A percentile compares a stretch with the other conserved stretches of the same genome.
Conservation (phyloP, 805 yeast genomes). For the Cyberlindnera japonica region DNA sequence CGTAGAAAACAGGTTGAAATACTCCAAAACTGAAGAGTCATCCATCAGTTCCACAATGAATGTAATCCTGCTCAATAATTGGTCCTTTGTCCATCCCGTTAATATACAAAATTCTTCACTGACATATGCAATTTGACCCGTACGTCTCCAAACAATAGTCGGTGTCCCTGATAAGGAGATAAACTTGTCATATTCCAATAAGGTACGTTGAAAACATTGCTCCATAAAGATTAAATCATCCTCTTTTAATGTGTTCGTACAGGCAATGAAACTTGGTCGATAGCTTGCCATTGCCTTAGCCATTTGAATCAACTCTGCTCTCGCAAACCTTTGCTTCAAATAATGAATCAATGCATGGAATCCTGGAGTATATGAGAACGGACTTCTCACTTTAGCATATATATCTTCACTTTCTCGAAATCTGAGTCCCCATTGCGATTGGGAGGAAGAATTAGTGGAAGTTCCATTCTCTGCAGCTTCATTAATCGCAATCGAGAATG, state of each 20-base stretch:
- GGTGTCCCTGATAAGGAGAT: slow-evolving; percentile 88
- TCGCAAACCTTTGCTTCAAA: slow-evolving; percentile 64
- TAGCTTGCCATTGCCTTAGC: slow-evolving; percentile 87
- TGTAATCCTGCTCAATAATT: slow-evolving; percentile 60
- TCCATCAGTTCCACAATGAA: slow-evolving; percentile 82
- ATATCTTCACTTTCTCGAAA: slow-evolving; percentile 72
- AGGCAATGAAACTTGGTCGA: slow-evolving; percentile 89
- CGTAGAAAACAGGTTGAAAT: slow-evolving; percentile 78
- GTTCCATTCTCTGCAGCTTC: slow-evolving; percentile 15
- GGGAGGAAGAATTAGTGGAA: slow-evolving; percentile 7
- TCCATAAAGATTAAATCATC: slow-evolving; percentile 94
- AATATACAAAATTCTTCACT: slow-evolving; percentile 90
- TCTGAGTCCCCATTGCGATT: slow-evolving; percentile 35
- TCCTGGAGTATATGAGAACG: slow-evolving; percentile 89
- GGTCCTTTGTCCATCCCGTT: slow-evolving; percentile 84
- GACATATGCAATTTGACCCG: slow-evolving; percentile 92
- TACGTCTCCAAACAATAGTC: slow-evolving; percentile 91
- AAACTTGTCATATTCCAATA: slow-evolving; percentile 83
- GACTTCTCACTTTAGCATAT: slow-evolving; percentile 67
- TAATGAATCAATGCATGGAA: slow-evolving; percentile 79
- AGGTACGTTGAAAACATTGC: slow-evolving; percentile 90
- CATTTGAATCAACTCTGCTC: slow-evolving; percentile 69
- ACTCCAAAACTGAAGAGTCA: slow-evolving; percentile 80
- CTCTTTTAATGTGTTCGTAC: slow-evolving; percentile 82
- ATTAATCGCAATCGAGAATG: slow-evolving; percentile 29